Evolutionary conservation across 306 rosid genomes (phyloP).

Genomic region (Hippophae tibetana): DNA sequence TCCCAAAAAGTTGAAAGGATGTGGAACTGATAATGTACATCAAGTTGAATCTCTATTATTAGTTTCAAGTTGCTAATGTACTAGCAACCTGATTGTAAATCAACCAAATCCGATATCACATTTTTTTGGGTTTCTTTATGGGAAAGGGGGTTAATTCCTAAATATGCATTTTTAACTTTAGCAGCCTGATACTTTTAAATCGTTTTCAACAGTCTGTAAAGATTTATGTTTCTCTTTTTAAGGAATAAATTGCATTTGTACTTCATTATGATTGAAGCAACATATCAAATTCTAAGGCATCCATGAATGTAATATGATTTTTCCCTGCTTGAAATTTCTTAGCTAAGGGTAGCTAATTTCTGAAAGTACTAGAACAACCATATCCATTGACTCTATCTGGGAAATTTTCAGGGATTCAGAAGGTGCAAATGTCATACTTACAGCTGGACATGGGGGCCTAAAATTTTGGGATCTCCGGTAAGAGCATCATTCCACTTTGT

Average conservation of each 20-base stretch:
- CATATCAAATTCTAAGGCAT: background rate
- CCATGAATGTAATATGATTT: too few relatives aligned
- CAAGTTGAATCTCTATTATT: too few relatives aligned
- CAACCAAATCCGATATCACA: too few relatives aligned
- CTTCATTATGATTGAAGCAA: background rate
- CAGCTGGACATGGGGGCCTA: constrained; percentile 85
- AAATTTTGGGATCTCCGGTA: constrained; percentile 96
- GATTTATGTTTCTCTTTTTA: background rate
- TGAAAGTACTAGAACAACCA: too few relatives aligned
- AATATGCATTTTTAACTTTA: background rate
- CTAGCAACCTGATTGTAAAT: too few relatives aligned
- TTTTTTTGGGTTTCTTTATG: too few relatives aligned
- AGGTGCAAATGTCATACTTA: constrained; percentile 55
- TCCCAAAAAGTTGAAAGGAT: too few relatives aligned
- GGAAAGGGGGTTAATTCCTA: too few relatives aligned
- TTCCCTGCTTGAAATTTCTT: background rate
- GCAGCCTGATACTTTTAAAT: background rate
- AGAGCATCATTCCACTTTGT: constrained; percentile 7
- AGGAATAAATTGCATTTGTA: background rate
- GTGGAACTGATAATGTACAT: too few relatives aligned
- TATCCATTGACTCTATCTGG: background rate
- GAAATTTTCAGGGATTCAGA: constrained; percentile 52
- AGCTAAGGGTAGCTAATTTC: background rate
- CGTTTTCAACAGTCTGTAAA: background rate
- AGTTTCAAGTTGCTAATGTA: too few relatives aligned